phyloP scores from a whole-genome alignment of 331 rosid genomes.

The Rhamnella rubrinervis region DNA sequence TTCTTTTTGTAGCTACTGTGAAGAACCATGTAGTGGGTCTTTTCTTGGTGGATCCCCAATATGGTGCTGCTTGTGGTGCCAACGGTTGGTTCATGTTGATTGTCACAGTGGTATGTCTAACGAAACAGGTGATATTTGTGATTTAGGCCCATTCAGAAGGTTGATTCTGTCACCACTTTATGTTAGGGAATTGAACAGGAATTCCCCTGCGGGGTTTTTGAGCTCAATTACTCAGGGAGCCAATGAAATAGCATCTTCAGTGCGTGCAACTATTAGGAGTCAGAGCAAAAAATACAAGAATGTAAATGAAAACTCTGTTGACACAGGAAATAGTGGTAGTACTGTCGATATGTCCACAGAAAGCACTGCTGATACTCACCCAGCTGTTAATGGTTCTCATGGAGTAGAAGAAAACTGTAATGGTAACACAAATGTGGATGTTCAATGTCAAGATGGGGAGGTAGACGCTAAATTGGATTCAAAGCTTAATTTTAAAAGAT shows the following conservation, averaged over 20 bases:
- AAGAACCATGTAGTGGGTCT: constrained; percentile 90
- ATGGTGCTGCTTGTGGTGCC: constrained; percentile 99
- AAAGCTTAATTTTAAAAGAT: constrained; percentile 47
- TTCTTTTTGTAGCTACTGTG: constrained; percentile 87
- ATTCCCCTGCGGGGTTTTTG: constrained; percentile 64
- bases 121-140: constrained; percentile 93
- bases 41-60: constrained; percentile 98
- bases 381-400: constrained; percentile 56
- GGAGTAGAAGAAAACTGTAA: constrained; percentile 54
- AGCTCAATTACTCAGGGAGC: constrained; percentile 97
- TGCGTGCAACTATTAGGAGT: constrained; percentile 86
- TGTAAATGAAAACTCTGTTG: constrained; percentile 52
- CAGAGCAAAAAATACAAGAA: constrained; percentile 84
- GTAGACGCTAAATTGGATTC: constrained; percentile 48
- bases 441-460: constrained; percentile 58
- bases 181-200: constrained; percentile 64
- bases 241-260: constrained; percentile 92
- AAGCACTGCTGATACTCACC: constrained; percentile 61
- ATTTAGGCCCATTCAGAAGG: constrained; percentile 84
- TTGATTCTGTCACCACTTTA: constrained; percentile 79
- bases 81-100: constrained; percentile 88
- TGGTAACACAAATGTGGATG: constrained; percentile 43
- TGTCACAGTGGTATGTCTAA: constrained; percentile 77
- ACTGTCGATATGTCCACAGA: constrained; percentile 61
- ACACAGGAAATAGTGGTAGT: constrained; percentile 60